Percentiles rank a stretch among this genome's conserved stretches.
Evolutionary conservation across 495 filamentous ascomycete species (phyloP).

Genomic region (Paragyromitra xinjiangensis): DNA sequence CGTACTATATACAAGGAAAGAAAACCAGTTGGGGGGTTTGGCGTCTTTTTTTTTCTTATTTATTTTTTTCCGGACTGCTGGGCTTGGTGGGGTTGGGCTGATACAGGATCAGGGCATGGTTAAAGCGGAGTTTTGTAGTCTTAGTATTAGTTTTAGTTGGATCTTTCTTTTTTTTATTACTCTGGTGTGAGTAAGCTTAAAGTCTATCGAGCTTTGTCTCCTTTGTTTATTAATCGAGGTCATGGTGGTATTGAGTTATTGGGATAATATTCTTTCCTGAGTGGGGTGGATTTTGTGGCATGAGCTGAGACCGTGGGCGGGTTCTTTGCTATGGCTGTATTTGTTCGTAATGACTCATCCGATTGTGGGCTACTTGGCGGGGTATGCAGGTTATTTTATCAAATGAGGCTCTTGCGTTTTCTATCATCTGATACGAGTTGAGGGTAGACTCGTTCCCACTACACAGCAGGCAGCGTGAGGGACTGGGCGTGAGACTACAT

Average conservation of each 20-base stretch:
- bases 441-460: too few species aligned
- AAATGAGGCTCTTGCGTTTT: background rate
- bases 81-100: conserved; percentile 2
- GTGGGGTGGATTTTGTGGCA: background rate
- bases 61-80: background rate
- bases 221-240: background rate
- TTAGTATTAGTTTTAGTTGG: background rate
- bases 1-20: background rate
- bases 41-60: conserved; percentile 5
- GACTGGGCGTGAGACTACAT: too few species aligned
- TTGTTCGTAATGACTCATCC: too few species aligned
- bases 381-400: too few species aligned
- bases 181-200: background rate
- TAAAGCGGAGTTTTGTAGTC: background rate
- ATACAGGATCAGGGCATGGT: conserved; percentile 11
- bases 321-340: too few species aligned
- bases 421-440: too few species aligned
- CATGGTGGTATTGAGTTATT: background rate
- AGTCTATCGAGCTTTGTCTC: conserved; percentile 1
- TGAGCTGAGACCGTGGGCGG: too few species aligned
- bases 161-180: background rate
- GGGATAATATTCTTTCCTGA: background rate
- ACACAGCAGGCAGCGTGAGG: too few species aligned
- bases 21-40: background rate
- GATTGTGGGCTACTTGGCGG: background rate